Conservation (phyloP, 2,329 filamentous ascomycete genomes). For the Fusarium ambrosium region DNA sequence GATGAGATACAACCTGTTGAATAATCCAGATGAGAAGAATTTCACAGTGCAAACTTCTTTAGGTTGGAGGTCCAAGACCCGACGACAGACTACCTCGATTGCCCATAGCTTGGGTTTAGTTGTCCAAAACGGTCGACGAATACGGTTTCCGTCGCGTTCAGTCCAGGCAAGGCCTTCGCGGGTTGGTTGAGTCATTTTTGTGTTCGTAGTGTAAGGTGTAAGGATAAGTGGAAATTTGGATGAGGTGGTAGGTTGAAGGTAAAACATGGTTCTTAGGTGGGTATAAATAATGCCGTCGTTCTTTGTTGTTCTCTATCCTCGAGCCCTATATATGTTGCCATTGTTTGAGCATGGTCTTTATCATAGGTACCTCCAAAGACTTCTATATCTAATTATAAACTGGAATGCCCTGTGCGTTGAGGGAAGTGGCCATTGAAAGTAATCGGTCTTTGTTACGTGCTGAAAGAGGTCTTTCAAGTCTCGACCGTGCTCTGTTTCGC, state of each 20-base stretch:
- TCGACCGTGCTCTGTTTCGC: neutral
- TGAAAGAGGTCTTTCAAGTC: too few relatives aligned
- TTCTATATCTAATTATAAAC: neutral
- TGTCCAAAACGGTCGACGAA: neutral
- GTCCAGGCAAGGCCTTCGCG: neutral
- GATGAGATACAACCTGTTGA: slow-evolving; percentile 8
- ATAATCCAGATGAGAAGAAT: neutral
- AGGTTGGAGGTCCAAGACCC: neutral
- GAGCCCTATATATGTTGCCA: neutral
- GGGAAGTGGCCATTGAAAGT: too few relatives aligned
- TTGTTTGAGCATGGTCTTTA: neutral
- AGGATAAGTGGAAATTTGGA: neutral
- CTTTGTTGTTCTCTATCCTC: neutral
- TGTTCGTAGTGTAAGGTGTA: neutral
- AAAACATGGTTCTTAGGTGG: too few relatives aligned
- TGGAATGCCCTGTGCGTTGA: too few relatives aligned
- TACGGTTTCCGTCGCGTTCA: neutral
- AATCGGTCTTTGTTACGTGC: too few relatives aligned
- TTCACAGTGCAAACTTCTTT: neutral
- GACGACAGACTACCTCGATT: slow-evolving; percentile 4
- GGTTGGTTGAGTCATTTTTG: neutral
- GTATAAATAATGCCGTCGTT: neutral
- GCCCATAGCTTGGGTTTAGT: neutral
- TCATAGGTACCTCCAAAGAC: neutral
- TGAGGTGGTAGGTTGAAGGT: too few relatives aligned